These are phyloP conservation scores for Leucogyrophana mollusca DNA, from an alignment of 768 basidiomycete species.

Conservation along the genomic window DNA sequence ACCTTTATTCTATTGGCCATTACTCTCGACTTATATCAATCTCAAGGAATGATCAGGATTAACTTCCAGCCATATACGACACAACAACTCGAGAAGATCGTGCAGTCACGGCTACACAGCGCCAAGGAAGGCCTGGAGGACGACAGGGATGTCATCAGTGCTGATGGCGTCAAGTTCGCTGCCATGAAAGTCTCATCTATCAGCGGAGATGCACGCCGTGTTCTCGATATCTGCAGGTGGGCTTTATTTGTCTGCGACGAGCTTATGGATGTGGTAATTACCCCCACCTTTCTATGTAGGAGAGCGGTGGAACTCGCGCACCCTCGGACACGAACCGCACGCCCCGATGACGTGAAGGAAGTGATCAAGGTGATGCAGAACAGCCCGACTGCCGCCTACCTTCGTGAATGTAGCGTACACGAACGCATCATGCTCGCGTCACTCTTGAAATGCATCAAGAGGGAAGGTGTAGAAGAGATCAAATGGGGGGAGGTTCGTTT, in stretches of 20 bases:
- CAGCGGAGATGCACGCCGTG: constrained; percentile 91
- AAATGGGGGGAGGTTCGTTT: constrained; percentile 73
- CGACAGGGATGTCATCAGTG: constrained; percentile 51
- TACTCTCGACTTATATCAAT: not conserved
- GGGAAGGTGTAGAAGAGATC: constrained; percentile 86
- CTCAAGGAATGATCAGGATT: constrained; percentile 80
- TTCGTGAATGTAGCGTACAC: constrained; percentile 82
- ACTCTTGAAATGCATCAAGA: constrained; percentile 75
- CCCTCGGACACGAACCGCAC: constrained; percentile 48
- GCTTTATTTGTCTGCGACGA: not conserved
- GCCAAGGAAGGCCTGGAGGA: constrained; percentile 52
- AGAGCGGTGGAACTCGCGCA: constrained; percentile 83
- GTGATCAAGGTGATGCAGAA: constrained; percentile 88
- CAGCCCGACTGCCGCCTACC: constrained; percentile 82
- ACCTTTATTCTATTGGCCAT: not conserved
- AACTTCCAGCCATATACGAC: constrained; percentile 90
- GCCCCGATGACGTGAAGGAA: constrained; percentile 68
- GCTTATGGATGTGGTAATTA: no score
- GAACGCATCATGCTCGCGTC: constrained; percentile 88
- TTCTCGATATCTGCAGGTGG: constrained; percentile 89
- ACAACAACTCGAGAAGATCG: constrained; percentile 78
- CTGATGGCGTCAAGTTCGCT: constrained; percentile 81
- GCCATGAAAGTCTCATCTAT: constrained; percentile 77
- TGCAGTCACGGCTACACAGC: constrained; percentile 73
- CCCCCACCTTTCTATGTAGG: no score